Percentiles rank a stretch among this genome's conserved stretches.
These are phyloP conservation scores for Prinsepia uniflora DNA, from an alignment of 306 rosid species.

Conservation along the genomic window DNA sequence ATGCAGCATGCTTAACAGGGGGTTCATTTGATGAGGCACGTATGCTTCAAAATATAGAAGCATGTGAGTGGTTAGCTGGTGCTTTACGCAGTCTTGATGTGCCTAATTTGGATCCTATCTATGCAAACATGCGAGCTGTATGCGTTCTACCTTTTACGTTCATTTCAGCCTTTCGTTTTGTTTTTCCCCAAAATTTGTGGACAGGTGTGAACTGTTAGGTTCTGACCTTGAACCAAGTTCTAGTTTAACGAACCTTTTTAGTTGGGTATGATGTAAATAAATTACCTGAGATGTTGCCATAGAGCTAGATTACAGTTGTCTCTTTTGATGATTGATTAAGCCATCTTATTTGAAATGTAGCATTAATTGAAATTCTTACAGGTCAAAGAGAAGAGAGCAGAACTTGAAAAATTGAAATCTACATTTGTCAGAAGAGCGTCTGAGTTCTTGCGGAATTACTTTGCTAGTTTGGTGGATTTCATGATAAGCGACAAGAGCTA, in stretches of 20 bases:
- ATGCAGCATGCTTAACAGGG: slow-evolving; percentile 76
- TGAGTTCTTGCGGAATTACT: slow-evolving; percentile 68
- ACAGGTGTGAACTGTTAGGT: neutral
- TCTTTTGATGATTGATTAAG: neutral
- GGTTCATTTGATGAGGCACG: slow-evolving; percentile 72
- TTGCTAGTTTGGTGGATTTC: slow-evolving; percentile 80
- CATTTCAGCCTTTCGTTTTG: neutral
- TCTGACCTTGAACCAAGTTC: neutral
- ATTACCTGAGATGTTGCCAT: neutral
- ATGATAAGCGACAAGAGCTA: slow-evolving; percentile 82
- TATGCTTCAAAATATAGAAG: slow-evolving; percentile 77
- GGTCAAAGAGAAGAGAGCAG: slow-evolving; percentile 90
- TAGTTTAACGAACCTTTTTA: slow-evolving; percentile 2
- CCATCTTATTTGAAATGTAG: slow-evolving; percentile 6
- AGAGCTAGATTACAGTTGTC: slow-evolving; percentile 1
- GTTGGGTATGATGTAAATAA: neutral
- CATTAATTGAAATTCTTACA: slow-evolving; percentile 36
- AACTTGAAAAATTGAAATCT: slow-evolving; percentile 76
- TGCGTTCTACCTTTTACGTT: slow-evolving; percentile 34
- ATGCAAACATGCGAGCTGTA: slow-evolving; percentile 82
- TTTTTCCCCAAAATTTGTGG: slow-evolving; percentile 11
- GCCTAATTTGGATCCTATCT: slow-evolving; percentile 63
- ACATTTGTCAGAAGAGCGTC: slow-evolving; percentile 80
- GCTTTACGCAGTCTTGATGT: slow-evolving; percentile 67
- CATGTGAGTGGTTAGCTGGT: slow-evolving; percentile 81